Evolutionary conservation across 2,329 filamentous ascomycete species (phyloP), one percentile per base, ranked within the genome.

Genomic region (Penicillium sclerotigenum): DNA sequence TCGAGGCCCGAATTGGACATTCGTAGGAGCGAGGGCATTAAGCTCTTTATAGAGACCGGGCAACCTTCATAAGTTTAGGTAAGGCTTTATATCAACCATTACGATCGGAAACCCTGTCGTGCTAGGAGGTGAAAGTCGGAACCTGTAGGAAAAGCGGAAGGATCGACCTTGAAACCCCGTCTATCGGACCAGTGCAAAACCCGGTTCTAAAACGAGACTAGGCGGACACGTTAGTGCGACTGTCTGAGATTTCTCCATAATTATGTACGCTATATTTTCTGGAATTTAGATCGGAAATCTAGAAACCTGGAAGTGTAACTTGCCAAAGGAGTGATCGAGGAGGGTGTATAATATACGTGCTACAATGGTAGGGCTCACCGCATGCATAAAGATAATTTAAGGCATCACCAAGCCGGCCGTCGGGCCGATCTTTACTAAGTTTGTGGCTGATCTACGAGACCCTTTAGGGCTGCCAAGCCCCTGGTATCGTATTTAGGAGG

Each of bases 371-470:
- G 46, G 42, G 26, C 29, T 46, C 51, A 47, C 31, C 43, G 55
- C 41, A 54, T 56, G 47, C 49, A 61, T 52, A 52, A 37, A 42
- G 47, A 57, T 46, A 54, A 34, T 16, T 46, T 40, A 61, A 62
- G 59, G 54, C 49, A 54, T 47, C 34, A 50, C 54, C 31, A 59
- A 54, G 56, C 58, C 42, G 43, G 42, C 56, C 31, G 40, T 22
- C 33, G 33, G 42, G 63, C 20, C 52, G 63, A 65, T 65, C 63
- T 24, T 58, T 60, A 34, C 62, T 52, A 13, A n/a, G 53, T 62
- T 56, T 20, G 54, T 62, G 50, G 56, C 52, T 54, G 63, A 65
- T 65, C 63, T 56, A 59, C 63, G 36, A 57, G 63, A 62, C 60
- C 55, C 58, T 28, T 10, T 24, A 42, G 22, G 40, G 40, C 24